Evolutionary conservation across 495 filamentous ascomycete species (phyloP), one percentile per base, ranked within the genome.

Genomic region (Penicillium canariense): DNA sequence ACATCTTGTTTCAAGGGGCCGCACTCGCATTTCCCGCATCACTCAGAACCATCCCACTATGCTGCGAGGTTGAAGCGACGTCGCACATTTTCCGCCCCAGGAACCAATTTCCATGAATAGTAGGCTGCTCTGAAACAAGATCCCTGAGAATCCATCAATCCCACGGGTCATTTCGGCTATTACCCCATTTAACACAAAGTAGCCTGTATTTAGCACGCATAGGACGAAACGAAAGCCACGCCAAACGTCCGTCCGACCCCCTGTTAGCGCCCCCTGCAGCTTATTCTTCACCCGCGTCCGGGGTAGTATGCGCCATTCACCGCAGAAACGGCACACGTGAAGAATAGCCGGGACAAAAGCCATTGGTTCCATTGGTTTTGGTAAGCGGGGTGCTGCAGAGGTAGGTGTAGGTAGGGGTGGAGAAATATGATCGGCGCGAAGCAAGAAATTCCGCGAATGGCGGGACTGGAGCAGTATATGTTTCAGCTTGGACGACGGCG

Each of bases 381-480:
- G 10, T 15, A 20, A 18, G 30, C 18, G 22, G 31, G 18, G 30
- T 48, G n/a, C 42, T 26, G n/a, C 26, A 22, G 20, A 30, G 45
- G 34, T 20, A 43, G 39, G 10, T 34, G 31, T 23, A 31, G 15
- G 35, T 2, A 38, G 35, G 15, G 35, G 15, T 7, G 23, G 15
- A 20, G 38, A 23, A n/a, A n/a, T 17, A 50, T 18, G 54, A 54
- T 34, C 17, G 26, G 26, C 46, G 6, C 12, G 7, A 11, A 26
- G 2, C 5, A 12, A 34, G 17, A 51, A n/a, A 52, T 52, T 58
- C 58, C 58, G 57, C 58, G 58, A 61, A 61, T 61, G 14, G 36
- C 26, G 36, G 50, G 25, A 14, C 30, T 25, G 5, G 23, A 20
- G 17, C 5, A 18, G 8, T 17, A 46, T 38, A n/a, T n/a, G 38